Percentiles rank a stretch among this genome's conserved stretches.
phyloP scores from a whole-genome alignment of 2,329 filamentous ascomycete species.

The Magnaporthales sp. region DNA sequence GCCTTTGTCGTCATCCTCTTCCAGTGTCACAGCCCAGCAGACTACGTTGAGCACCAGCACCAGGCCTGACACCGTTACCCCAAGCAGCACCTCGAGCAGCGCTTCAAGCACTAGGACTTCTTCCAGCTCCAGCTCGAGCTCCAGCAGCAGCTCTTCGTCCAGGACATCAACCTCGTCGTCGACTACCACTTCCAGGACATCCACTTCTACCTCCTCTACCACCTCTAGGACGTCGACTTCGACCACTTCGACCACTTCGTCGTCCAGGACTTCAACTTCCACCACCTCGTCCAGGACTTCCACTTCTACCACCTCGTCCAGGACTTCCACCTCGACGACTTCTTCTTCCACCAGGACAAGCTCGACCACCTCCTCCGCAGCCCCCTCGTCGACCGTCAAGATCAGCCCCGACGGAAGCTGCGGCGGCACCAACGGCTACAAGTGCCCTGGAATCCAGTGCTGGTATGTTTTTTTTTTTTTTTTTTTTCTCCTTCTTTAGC shows the following conservation, averaged over 20 bases:
- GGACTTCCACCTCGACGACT: background rate
- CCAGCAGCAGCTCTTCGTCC: background rate
- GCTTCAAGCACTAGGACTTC: background rate
- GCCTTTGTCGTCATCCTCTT: background rate
- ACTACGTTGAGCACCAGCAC: background rate
- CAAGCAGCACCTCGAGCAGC: background rate
- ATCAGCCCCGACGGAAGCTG: background rate
- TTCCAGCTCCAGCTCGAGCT: background rate
- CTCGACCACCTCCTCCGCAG: background rate
- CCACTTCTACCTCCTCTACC: background rate
- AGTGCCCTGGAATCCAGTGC: background rate
- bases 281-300: background rate
- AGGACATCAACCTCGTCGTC: background rate
- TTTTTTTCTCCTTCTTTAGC: background rate
- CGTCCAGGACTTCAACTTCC: background rate
- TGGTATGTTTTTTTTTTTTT: constrained; percentile 4
- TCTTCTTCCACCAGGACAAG: background rate
- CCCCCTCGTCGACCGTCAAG: background rate
- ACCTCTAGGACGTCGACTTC: background rate
- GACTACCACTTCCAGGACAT: background rate
- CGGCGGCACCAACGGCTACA: background rate
- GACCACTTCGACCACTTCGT: background rate
- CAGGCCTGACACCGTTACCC: background rate
- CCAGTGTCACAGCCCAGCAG: background rate
- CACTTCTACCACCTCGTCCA: background rate